Conservation (phyloP, 495 filamentous ascomycete species). For the Neurospora terricola region DNA sequence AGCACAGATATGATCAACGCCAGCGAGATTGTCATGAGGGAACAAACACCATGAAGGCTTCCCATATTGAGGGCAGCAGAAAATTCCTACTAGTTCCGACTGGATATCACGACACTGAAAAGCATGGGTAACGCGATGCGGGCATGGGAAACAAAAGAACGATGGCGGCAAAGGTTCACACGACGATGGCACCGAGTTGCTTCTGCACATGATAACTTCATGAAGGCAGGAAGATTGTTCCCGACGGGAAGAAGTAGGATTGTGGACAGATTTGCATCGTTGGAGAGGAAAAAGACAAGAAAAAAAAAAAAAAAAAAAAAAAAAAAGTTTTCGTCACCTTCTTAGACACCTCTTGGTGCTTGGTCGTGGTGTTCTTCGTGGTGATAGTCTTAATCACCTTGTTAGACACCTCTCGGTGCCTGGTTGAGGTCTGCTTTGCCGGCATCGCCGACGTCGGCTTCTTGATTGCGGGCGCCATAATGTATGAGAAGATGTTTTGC, state of each 20-base stretch:
- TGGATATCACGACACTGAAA: background rate
- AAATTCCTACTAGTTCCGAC: background rate
- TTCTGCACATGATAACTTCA: background rate
- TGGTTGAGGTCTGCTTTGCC: background rate
- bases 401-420: too few relatives aligned
- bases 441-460: background rate
- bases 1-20: background rate
- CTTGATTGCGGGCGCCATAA: background rate
- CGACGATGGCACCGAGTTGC: background rate
- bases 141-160: background rate
- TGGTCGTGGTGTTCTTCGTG: too few relatives aligned
- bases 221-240: background rate
- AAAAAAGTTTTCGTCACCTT: background rate
- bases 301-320: background rate
- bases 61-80: background rate
- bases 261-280: background rate
- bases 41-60: background rate
- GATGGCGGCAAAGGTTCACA: background rate
- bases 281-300: background rate
- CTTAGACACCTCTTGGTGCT: too few relatives aligned
- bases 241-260: background rate
- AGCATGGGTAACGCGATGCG: background rate
- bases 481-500: background rate
- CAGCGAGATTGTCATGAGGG: background rate
- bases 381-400: too few relatives aligned